Evolutionary conservation across 2,329 filamentous ascomycete species (phyloP).

Genomic region (Exophiala spinifera): DNA sequence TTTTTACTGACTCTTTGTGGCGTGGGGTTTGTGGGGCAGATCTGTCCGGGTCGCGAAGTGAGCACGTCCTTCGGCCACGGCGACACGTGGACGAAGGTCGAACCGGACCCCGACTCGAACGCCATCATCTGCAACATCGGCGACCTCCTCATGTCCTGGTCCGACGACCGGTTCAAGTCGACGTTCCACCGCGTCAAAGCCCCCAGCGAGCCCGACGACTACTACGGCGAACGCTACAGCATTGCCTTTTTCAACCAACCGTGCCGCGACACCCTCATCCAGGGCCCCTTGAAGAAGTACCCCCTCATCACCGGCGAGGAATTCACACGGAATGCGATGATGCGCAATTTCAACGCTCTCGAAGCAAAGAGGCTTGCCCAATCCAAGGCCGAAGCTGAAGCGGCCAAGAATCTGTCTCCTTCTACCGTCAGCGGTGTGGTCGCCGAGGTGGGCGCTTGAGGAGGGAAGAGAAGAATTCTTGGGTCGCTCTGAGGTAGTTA

Average conservation of each 20-base stretch:
- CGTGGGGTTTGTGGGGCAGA: too few relatives aligned
- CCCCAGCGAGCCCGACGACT: slow-evolving; percentile 52
- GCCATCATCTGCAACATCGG: slow-evolving; percentile 63
- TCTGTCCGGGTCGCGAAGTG: slow-evolving; percentile 49
- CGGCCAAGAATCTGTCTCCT: background rate
- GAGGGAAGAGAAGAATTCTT: background rate
- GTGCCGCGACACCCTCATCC: slow-evolving; percentile 55
- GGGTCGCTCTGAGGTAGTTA: too few relatives aligned
- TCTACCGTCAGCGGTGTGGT: slow-evolving; percentile 4
- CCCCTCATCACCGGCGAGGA: slow-evolving; percentile 58
- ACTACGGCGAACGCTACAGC: slow-evolving; percentile 60
- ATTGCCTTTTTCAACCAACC: slow-evolving; percentile 67
- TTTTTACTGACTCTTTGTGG: too few relatives aligned
- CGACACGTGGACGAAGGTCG: slow-evolving; percentile 63
- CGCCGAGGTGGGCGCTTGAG: slow-evolving; percentile 14
- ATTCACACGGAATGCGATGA: slow-evolving; percentile 58
- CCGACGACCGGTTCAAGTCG: slow-evolving; percentile 65
- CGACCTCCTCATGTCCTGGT: slow-evolving; percentile 53
- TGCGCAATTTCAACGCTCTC: slow-evolving; percentile 53
- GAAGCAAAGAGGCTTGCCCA: slow-evolving; percentile 29
- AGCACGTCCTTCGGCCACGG: slow-evolving; percentile 58
- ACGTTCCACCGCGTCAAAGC: slow-evolving; percentile 65
- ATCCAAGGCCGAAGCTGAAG: background rate
- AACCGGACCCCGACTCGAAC: slow-evolving; percentile 47
- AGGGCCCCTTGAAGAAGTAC: slow-evolving; percentile 62